phyloP scores from a whole-genome alignment of 2,329 filamentous ascomycete species.

The Cryoendolithus antarcticus region DNA sequence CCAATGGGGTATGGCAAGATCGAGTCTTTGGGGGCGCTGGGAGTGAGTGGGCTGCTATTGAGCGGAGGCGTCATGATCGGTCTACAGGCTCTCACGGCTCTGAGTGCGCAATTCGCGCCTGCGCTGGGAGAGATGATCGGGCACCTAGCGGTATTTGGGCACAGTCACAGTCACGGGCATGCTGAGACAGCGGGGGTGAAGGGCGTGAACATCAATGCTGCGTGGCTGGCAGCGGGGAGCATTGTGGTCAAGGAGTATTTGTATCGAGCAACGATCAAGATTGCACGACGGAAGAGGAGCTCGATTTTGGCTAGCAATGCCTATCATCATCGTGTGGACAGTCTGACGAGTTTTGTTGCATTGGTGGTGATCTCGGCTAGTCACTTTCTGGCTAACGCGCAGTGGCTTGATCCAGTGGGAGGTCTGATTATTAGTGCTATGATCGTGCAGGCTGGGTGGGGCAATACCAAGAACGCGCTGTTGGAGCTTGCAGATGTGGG shows the following conservation, averaged over 20 bases:
- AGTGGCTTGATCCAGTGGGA: slow-evolving; percentile 89
- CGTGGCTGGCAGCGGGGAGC: slow-evolving; percentile 83
- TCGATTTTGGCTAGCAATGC: slow-evolving; percentile 93
- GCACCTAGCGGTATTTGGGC: slow-evolving; percentile 32
- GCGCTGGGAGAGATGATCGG: slow-evolving; percentile 31
- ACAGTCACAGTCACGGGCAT: slow-evolving; percentile 52
- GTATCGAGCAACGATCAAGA: slow-evolving; percentile 95
- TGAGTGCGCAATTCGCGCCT: slow-evolving; percentile 37
- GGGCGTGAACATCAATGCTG: slow-evolving; percentile 80
- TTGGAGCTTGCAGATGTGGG: slow-evolving; percentile 84
- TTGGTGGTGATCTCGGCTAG: slow-evolving; percentile 79
- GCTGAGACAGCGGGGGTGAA: slow-evolving; percentile 39
- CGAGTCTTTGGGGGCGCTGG: slow-evolving; percentile 87
- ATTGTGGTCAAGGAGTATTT: slow-evolving; percentile 94
- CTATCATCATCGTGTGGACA: slow-evolving; percentile 91
- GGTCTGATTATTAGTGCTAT: slow-evolving; percentile 85
- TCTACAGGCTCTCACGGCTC: slow-evolving; percentile 49
- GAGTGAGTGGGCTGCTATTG: slow-evolving; percentile 83
- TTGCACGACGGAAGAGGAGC: slow-evolving; percentile 86
- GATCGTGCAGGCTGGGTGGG: slow-evolving; percentile 80
- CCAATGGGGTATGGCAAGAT: slow-evolving; percentile 92
- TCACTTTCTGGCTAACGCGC: slow-evolving; percentile 71
- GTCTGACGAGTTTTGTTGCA: slow-evolving; percentile 86
- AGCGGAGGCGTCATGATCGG: slow-evolving; percentile 89
- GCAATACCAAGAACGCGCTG: slow-evolving; percentile 71